Evolutionary conservation across 2,329 filamentous ascomycete species (phyloP).

Genomic region (Huntiella bhutanensis): DNA sequence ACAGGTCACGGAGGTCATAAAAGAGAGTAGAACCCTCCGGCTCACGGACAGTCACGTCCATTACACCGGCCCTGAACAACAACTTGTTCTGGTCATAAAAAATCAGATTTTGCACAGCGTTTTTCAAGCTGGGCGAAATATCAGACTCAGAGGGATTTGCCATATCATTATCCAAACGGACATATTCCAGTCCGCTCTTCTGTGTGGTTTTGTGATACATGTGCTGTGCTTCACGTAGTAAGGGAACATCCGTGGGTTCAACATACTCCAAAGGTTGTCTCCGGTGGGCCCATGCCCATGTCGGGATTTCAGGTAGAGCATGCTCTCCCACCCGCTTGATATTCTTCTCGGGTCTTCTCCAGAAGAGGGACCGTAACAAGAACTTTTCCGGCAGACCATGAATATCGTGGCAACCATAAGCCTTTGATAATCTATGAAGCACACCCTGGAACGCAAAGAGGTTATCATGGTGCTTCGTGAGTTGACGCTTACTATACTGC

Average conservation of each 20-base stretch:
- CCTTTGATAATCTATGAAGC: neutral
- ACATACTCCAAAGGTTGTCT: neutral
- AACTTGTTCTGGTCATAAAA: neutral
- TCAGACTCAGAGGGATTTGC: no score
- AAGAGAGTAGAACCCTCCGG: neutral
- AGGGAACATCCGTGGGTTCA: neutral
- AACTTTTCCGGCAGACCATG: conserved; percentile 1
- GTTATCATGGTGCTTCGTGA: neutral
- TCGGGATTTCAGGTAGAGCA: neutral
- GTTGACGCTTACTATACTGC: neutral
- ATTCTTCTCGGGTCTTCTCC: neutral
- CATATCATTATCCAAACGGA: neutral
- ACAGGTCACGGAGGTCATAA: no score
- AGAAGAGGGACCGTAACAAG: conserved; percentile 2
- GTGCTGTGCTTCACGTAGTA: neutral
- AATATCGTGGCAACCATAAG: neutral
- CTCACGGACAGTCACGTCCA: neutral
- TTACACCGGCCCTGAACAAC: neutral
- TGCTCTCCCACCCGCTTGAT: neutral
- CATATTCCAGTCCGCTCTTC: no score
- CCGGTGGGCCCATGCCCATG: conserved; percentile 1
- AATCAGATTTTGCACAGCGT: no score
- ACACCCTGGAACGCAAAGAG: conserved; percentile 1
- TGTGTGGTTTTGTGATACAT: neutral
- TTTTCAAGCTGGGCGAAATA: no score